Conservation (phyloP, 2,329 filamentous ascomycete genomes). For the Neonectria coccinea region DNA sequence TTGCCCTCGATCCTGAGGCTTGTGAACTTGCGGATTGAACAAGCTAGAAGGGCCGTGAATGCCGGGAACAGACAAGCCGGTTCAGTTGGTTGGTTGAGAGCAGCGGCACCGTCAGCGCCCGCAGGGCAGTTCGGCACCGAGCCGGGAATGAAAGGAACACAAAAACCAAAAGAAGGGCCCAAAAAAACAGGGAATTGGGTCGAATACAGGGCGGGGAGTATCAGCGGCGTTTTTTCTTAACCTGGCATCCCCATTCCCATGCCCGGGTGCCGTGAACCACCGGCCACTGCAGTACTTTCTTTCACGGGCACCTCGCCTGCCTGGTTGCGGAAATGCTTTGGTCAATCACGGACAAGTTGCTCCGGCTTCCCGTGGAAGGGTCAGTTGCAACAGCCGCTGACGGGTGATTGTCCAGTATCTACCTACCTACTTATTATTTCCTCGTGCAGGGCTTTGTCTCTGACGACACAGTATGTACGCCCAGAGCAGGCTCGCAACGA, state of each 20-base stretch:
- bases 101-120: too few species aligned
- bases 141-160: background rate
- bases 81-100: too few species aligned
- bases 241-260: background rate
- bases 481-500: background rate
- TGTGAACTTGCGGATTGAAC: background rate
- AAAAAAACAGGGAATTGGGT: background rate
- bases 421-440: background rate
- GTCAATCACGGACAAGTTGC: slow-evolving; percentile 26
- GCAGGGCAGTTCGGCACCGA: too few species aligned
- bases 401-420: background rate
- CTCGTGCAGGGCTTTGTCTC: background rate
- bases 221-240: background rate
- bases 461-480: too few species aligned
- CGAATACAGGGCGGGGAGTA: background rate
- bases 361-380: slow-evolving; percentile 2
- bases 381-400: slow-evolving; percentile 4
- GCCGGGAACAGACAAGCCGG: background rate
- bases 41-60: background rate
- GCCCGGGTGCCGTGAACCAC: background rate
- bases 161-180: background rate
- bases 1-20: background rate
- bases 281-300: background rate
- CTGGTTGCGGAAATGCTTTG: background rate
- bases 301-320: background rate